A percentile compares a stretch with the other conserved stretches of the same genome.
Evolutionary conservation across 768 basidiomycete genomes (phyloP).

Genomic region (Lentinula detonsa): DNA sequence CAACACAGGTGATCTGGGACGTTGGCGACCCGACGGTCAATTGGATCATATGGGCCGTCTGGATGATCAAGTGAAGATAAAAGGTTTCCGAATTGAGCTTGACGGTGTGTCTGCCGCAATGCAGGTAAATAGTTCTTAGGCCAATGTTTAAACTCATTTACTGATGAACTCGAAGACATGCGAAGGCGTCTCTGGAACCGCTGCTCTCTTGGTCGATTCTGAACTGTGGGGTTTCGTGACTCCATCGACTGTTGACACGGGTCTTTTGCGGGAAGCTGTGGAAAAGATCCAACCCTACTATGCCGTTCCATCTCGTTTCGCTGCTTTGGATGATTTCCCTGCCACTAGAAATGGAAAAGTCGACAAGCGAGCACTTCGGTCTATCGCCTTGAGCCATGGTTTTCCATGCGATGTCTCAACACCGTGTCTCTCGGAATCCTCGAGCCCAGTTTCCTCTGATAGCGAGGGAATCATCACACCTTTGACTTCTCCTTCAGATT

Average conservation of each 20-base stretch:
- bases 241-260: slow-evolving; percentile 25
- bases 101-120: slow-evolving; percentile 44
- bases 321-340: slow-evolving; percentile 30
- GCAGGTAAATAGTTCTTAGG: slow-evolving; percentile 16
- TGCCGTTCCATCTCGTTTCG: slow-evolving; percentile 37
- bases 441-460: background rate
- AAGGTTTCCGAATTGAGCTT: slow-evolving; percentile 45
- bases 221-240: slow-evolving; percentile 44
- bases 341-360: slow-evolving; percentile 37
- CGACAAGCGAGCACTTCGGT: slow-evolving; percentile 25
- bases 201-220: slow-evolving; percentile 32
- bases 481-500: background rate
- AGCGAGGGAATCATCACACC: slow-evolving; percentile 3
- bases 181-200: slow-evolving; percentile 25
- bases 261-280: slow-evolving; percentile 26
- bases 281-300: slow-evolving; percentile 39
- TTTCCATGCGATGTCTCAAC: background rate
- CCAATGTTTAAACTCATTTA: background rate
- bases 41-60: slow-evolving; percentile 33
- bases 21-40: slow-evolving; percentile 32
- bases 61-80: slow-evolving; percentile 46
- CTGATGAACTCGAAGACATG: slow-evolving; percentile 19
- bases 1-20: slow-evolving; percentile 40
- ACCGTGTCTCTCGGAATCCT: background rate
- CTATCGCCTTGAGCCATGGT: background rate